Conservation (phyloP, 108 stramenopile species). For the Chaetoceros muelleri region DNA sequence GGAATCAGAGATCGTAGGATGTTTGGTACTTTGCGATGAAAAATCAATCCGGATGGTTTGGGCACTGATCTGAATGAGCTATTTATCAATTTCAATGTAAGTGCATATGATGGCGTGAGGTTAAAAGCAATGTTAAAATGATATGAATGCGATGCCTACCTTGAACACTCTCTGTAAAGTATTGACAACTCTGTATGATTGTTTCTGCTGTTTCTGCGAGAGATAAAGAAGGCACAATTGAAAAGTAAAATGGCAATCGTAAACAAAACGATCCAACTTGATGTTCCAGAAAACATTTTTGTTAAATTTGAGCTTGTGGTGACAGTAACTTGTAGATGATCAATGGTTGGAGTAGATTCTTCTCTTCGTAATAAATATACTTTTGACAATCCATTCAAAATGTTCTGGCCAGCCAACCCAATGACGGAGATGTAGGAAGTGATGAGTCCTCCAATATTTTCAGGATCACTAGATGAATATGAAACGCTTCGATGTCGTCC, state of each 20-base stretch:
- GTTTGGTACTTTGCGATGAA: slow-evolving; percentile 6
- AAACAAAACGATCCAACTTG: too few relatives aligned
- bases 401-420: too few relatives aligned
- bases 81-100: slow-evolving; percentile 5
- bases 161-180: background rate
- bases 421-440: too few relatives aligned
- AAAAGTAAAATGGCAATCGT: too few relatives aligned
- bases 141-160: slow-evolving; percentile 12
- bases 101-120: background rate
- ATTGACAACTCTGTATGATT: slow-evolving; percentile 2
- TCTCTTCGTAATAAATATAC: too few relatives aligned
- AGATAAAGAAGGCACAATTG: too few relatives aligned
- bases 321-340: too few relatives aligned
- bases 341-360: too few relatives aligned
- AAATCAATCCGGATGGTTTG: slow-evolving; percentile 8
- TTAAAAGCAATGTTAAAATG: slow-evolving; percentile 5
- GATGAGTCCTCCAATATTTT: background rate
- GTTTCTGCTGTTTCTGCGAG: background rate
- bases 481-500: background rate
- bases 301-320: too few relatives aligned
- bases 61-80: background rate
- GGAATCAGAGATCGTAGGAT: slow-evolving; percentile 21
- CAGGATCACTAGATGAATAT: background rate
- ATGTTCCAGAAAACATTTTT: too few relatives aligned
- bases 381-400: too few relatives aligned